Base-by-base conservation (phyloP, 2,329 filamentous ascomycete genomes). In the Tolypocladium nubicola region DNA sequence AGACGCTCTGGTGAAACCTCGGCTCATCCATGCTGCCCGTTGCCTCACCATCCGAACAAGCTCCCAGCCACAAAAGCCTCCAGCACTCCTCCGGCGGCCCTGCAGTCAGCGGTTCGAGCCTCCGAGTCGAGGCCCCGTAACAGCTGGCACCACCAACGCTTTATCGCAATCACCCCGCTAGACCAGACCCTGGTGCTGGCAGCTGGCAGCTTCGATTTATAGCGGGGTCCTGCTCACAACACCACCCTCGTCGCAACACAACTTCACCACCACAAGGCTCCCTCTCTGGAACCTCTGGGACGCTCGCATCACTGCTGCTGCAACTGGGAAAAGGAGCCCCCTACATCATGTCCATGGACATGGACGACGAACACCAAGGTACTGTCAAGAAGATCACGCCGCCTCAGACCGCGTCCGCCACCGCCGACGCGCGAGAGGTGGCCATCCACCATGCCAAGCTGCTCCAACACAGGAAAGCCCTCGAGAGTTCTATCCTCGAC, bases 361-460 rank as follows among this genome's bases (percentile, higher is more conserved):
- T 58, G 62, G 30, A 49, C 64, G 14, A 68, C 60, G 71, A 74
- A 53, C 72, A 74, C 26, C 86, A 82, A 65, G 76, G 83, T 60
- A 84, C 85, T 59, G 75, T 89, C 19, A 88, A 87, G 4, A n/a
- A 7, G 35, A 13, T 1, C 47, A 13, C 6, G 30, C 43, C 30
- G 33, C 21, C n/a, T 68, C 85, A 82, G 57, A 75, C 65, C 49
- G 61, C 61, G 47, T 59, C 69, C 43, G 65, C 68, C 54, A 59
- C 66, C 43, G 58, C 61, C 35, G 75, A 75, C 65, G 79, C 75
- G 57, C 77, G 76, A 59, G 81, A 86, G 59, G 80, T 90, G 57
- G 93, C 91, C 54, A 75, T 94, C 59, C 83, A 90, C 66, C 91
- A 97, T 76, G 93, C 93, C 47, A 81, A 81, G 63, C 83, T 90